phyloP scores from a whole-genome alignment of 164 flowering plant species.

The Vitis rotundifolia region DNA sequence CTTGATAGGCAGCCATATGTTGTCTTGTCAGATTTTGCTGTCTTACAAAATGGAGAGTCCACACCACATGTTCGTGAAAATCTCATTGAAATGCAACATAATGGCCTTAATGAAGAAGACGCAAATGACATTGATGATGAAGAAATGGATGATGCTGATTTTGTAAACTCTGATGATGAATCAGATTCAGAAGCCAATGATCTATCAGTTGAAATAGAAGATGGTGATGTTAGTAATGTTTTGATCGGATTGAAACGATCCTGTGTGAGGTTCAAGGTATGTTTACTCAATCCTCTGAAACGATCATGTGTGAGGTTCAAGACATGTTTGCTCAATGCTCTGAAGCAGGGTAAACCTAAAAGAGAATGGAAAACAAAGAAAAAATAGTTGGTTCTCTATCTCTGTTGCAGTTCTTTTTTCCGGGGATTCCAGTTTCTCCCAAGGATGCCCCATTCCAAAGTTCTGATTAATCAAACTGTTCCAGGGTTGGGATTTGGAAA shows the following conservation, averaged over 20 bases:
- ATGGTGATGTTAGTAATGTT: conserved; percentile 43
- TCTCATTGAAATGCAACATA: conserved; percentile 29
- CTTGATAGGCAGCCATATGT: conserved; percentile 71
- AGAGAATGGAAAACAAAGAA: too few species aligned
- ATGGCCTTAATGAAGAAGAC: conserved; percentile 34
- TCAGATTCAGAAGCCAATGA: conserved; percentile 33
- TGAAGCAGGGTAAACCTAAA: too few species aligned
- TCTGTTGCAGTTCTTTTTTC: too few species aligned
- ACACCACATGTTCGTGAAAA: conserved; percentile 25
- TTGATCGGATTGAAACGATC: conserved; percentile 48
- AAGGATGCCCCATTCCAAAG: too few species aligned
- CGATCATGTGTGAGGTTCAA: not conserved
- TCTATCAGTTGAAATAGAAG: conserved; percentile 22
- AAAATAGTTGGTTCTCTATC: too few species aligned
- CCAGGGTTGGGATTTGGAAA: not conserved
- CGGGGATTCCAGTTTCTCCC: too few species aligned
- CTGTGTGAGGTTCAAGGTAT: conserved; percentile 69
- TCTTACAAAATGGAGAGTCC: conserved; percentile 37
- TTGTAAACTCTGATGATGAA: conserved; percentile 61
- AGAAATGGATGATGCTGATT: conserved; percentile 52
- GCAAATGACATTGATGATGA: conserved; percentile 50
- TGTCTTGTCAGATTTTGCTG: conserved; percentile 59
- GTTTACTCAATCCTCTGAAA: not conserved
- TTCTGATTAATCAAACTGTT: not conserved
- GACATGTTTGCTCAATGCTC: too few species aligned